Evolutionary conservation across 257 asterid genomes (phyloP).

Genomic region (Linderniella brevidens): DNA sequence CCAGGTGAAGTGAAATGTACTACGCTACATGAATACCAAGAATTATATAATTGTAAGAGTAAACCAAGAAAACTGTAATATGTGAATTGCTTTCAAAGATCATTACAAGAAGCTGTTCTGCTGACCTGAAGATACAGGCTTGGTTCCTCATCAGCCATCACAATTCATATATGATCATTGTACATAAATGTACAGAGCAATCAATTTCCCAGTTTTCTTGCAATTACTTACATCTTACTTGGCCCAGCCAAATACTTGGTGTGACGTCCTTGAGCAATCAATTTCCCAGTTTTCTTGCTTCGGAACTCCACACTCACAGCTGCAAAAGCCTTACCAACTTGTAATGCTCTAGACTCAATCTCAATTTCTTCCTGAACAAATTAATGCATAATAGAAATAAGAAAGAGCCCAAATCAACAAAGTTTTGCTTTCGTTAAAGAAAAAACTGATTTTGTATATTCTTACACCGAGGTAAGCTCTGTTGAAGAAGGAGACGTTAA

Average conservation of each 20-base stretch:
- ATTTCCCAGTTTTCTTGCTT: constrained; percentile 52
- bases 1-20: too few relatives aligned
- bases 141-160: neutral
- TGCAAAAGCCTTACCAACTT: constrained; percentile 58
- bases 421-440: too few relatives aligned
- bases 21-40: too few relatives aligned
- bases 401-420: neutral
- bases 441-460: too few relatives aligned
- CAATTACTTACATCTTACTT: constrained; percentile 37
- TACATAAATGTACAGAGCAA: neutral
- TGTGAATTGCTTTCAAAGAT: too few relatives aligned
- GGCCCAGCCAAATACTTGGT: constrained; percentile 43
- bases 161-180: neutral
- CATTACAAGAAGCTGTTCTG: too few relatives aligned
- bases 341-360: constrained; percentile 60
- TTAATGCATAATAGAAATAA: neutral
- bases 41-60: too few relatives aligned
- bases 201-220: neutral
- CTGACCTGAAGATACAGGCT: too few relatives aligned
- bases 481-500: neutral
- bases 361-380: constrained; percentile 64
- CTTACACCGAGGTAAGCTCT: neutral
- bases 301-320: constrained; percentile 57
- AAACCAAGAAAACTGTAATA: too few relatives aligned
- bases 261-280: constrained; percentile 78